phyloP scores from a whole-genome alignment of 257 asterid species.

The Nicotiana tabacum region DNA sequence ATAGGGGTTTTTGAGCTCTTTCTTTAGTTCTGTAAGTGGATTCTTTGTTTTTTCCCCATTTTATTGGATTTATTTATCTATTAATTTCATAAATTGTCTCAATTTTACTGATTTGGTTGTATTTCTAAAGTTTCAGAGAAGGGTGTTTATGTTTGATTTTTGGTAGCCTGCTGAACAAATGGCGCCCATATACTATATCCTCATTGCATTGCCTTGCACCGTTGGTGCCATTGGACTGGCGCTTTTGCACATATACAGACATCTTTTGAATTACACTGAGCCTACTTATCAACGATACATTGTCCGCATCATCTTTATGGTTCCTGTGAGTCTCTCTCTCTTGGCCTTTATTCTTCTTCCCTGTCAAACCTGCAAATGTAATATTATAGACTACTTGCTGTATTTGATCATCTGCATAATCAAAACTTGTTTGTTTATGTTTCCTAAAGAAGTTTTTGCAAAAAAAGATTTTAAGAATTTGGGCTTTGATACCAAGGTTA shows the following conservation, averaged over 20 bases:
- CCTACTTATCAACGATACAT: slow-evolving; percentile 92
- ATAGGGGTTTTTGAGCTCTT: neutral
- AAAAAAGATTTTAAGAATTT: neutral
- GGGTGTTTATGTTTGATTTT: slow-evolving; percentile 9
- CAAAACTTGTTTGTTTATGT: neutral
- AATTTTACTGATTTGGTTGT: neutral
- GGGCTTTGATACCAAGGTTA: no score
- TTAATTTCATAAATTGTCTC: neutral
- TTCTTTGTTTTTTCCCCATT: neutral
- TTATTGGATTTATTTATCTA: neutral
- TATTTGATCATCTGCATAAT: neutral
- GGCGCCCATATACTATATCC: slow-evolving; percentile 73
- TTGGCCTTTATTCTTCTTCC: neutral
- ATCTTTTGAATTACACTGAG: slow-evolving; percentile 90
- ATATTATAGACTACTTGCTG: neutral
- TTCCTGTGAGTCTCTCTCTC: slow-evolving; percentile 65
- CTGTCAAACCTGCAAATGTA: neutral
- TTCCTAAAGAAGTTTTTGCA: neutral
- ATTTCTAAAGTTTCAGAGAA: neutral
- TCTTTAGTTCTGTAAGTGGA: slow-evolving; percentile 4
- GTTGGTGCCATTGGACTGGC: slow-evolving; percentile 76
- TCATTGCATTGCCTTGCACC: slow-evolving; percentile 90
- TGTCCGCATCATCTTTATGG: slow-evolving; percentile 97
- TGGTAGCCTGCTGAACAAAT: slow-evolving; percentile 23
- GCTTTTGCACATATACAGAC: slow-evolving; percentile 69